Evolutionary conservation across 306 rosid species (phyloP).

Genomic region (Prinsepia uniflora): DNA sequence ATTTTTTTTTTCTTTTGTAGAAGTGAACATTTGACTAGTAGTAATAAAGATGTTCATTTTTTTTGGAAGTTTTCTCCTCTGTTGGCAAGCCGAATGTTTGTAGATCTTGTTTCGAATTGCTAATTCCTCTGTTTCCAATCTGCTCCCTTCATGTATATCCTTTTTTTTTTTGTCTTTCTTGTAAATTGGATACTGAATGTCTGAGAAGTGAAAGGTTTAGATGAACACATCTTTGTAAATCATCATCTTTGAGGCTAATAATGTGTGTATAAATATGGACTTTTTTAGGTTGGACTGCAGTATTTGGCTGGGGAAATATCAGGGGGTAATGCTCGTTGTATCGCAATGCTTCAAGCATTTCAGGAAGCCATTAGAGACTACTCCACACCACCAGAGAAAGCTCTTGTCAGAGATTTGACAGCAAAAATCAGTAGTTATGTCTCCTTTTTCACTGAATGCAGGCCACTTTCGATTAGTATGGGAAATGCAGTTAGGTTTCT

Average conservation of each 20-base stretch:
- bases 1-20: neutral
- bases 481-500: conserved; percentile 80
- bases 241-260: conserved; percentile 7
- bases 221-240: neutral
- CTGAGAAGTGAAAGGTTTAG: neutral
- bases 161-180: neutral
- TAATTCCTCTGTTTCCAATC: neutral
- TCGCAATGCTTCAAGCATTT: conserved; percentile 78
- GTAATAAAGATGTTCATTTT: neutral
- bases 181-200: neutral
- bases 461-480: conserved; percentile 88
- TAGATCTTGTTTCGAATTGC: neutral
- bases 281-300: conserved; percentile 71
- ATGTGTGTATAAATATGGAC: conserved; percentile 4
- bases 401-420: conserved; percentile 67
- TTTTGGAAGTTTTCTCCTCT: neutral
- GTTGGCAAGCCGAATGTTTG: neutral
- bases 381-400: conserved; percentile 63
- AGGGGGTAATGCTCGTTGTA: conserved; percentile 85
- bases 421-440: conserved; percentile 70
- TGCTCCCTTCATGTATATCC: neutral
- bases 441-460: conserved; percentile 72
- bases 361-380: conserved; percentile 73
- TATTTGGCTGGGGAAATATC: conserved; percentile 66
- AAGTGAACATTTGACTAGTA: neutral